Percentiles rank a stretch among this genome's conserved stretches.
Conservation (phyloP, 768 basidiomycete species). For the Sarcodon aspratus region DNA sequence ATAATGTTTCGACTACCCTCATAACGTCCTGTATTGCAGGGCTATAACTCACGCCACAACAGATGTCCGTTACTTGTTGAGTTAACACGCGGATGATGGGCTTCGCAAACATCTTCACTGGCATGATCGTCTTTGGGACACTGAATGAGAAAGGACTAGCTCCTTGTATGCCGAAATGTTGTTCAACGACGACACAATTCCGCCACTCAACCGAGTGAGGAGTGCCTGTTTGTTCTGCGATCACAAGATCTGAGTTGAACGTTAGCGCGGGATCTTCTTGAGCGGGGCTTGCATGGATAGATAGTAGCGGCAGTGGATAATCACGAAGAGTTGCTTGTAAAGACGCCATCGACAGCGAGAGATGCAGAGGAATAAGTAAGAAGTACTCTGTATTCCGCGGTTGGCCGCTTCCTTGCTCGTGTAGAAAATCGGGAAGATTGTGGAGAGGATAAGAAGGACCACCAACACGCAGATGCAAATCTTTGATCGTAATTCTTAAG, state of each 20-base stretch:
- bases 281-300: slow-evolving; percentile 38
- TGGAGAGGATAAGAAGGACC: slow-evolving; percentile 47
- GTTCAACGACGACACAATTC: slow-evolving; percentile 50
- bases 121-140: slow-evolving; percentile 90
- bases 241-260: slow-evolving; percentile 69
- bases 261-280: slow-evolving; percentile 23
- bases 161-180: slow-evolving; percentile 37
- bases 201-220: slow-evolving; percentile 62
- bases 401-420: slow-evolving; percentile 55
- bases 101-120: slow-evolving; percentile 84
- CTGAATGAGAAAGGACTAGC: slow-evolving; percentile 42
- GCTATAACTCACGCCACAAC: slow-evolving; percentile 84
- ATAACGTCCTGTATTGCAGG: slow-evolving; percentile 83
- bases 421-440: slow-evolving; percentile 50
- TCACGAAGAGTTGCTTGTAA: slow-evolving; percentile 63
- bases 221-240: slow-evolving; percentile 80
- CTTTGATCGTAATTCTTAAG: slow-evolving; percentile 50
- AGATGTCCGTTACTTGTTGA: slow-evolving; percentile 54
- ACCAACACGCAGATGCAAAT: slow-evolving; percentile 43
- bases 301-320: slow-evolving; percentile 80
- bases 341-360: slow-evolving; percentile 56
- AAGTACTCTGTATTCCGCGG: slow-evolving; percentile 65
- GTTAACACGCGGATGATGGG: slow-evolving; percentile 62
- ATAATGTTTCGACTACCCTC: slow-evolving; percentile 70
- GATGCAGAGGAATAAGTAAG: slow-evolving; percentile 72